Percentiles rank a stretch among this genome's conserved stretches.
phyloP scores from a whole-genome alignment of 2,329 filamentous ascomycete species.

The Geosmithia flava region DNA sequence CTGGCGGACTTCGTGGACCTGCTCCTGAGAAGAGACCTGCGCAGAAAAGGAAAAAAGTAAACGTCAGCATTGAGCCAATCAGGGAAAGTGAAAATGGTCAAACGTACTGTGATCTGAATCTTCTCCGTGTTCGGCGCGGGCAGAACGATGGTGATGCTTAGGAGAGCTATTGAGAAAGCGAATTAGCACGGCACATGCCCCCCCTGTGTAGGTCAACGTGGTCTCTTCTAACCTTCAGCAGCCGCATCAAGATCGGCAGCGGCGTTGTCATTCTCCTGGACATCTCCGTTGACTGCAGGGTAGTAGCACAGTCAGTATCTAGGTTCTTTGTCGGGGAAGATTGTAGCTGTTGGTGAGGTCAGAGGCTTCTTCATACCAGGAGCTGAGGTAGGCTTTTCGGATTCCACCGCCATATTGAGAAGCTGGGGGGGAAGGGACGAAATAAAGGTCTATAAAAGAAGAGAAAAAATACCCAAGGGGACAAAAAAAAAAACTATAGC shows the following conservation, averaged over 20 bases:
- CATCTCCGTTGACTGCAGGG: conserved; percentile 7
- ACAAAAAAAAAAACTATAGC: not conserved
- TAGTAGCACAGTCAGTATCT: not conserved
- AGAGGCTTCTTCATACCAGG: conserved; percentile 1
- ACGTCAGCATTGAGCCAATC: not conserved
- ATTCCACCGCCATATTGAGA: conserved; percentile 2
- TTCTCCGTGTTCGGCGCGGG: conserved; percentile 62
- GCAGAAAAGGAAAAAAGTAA: conserved; percentile 1
- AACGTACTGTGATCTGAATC: conserved; percentile 71
- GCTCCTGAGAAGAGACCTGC: conserved; percentile 83
- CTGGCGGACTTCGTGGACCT: conserved; percentile 93
- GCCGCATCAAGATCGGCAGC: conserved; percentile 14
- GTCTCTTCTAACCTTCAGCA: conserved; percentile 17
- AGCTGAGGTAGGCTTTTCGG: conserved; percentile 1
- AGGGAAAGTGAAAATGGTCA: not conserved
- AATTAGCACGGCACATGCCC: not conserved
- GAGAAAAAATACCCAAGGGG: not conserved
- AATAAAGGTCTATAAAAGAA: not conserved
- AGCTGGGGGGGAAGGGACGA: not conserved
- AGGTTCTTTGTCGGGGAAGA: not conserved
- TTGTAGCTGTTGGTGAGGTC: not conserved
- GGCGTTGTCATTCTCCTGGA: conserved; percentile 10
- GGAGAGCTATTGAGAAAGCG: conserved; percentile 27
- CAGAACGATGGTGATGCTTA: conserved; percentile 62
- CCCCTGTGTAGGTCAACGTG: not conserved